phyloP scores from a whole-genome alignment of 148 eudicot genomes.

The Talinum fruticosum region DNA sequence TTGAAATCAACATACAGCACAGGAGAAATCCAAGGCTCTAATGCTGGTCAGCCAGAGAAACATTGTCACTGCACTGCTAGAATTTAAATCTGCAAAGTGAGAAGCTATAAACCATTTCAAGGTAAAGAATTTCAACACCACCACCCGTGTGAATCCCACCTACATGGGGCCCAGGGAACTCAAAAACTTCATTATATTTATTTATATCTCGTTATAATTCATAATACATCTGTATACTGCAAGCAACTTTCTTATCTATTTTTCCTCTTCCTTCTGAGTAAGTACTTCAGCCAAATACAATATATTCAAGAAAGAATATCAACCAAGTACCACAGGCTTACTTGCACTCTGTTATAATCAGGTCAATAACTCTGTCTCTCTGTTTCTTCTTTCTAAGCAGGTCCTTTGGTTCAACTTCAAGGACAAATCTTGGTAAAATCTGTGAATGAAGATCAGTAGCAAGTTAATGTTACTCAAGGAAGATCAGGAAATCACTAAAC shows the following conservation, averaged over 20 bases:
- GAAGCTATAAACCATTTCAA: not conserved
- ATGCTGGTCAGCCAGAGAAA: not conserved
- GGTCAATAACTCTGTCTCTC: conserved; percentile 68
- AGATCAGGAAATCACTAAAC: too few relatives aligned
- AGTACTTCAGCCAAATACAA: too few relatives aligned
- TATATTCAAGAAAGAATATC: not conserved
- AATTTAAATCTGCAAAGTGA: not conserved
- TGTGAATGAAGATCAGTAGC: conserved; percentile 21
- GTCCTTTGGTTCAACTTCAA: conserved; percentile 72
- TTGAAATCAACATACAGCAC: not conserved
- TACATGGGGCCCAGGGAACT: too few relatives aligned
- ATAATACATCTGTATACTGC: not conserved
- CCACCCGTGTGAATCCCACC: too few relatives aligned
- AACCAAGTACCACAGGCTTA: conserved; percentile 30
- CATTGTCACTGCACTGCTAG: not conserved
- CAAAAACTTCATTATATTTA: too few relatives aligned
- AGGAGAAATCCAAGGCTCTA: not conserved
- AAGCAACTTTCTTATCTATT: too few relatives aligned
- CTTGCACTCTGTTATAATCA: conserved; percentile 84
- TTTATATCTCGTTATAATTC: not conserved
- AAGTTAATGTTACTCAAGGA: not conserved
- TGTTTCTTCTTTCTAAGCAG: conserved; percentile 70
- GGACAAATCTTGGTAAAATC: conserved; percentile 91
- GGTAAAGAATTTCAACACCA: not conserved
- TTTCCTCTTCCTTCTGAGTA: too few relatives aligned